Evolutionary conservation across 345 rosid species (phyloP), one percentile per base, ranked within the genome.

Genomic region (Euphorbia lathyris): DNA sequence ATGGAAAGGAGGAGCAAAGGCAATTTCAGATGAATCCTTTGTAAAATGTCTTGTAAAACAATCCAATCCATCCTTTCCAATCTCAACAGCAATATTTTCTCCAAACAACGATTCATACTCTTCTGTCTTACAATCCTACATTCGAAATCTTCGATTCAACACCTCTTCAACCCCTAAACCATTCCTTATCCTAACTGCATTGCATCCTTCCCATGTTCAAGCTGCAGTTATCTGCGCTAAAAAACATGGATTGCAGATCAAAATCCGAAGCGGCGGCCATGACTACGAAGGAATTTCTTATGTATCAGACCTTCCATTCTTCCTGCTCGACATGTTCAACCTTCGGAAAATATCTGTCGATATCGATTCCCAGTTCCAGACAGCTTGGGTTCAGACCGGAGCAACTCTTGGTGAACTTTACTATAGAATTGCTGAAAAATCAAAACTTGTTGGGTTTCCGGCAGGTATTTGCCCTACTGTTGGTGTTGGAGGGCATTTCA

Each of bases 241-340:
- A 10, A 66, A 57, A 19, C 60, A 57, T 25, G 65, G 65, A 0
- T 34, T 66, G 58, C 50, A 58, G 38, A 59, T 73, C 13, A 73
- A 62, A 59, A 53, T 66, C 20, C 38, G 71, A 19, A 66, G 76
- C 29, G 71, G 70, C 10, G 76, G 76, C 3, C 76, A 72, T 48
- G 76, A 72, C 48, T 66, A 66, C 10, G 76, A 73, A 48, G 76
- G 76, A 4, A 22, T 66, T 51, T 73, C 71, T 36, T 73, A 73
- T 36, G 76, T 73, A 8, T 66, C 66, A 0, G 14, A 11, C 0
- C 17, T 30, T 7, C 76, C 76, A 5, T 73, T 65, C n/a, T 38
- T 66, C 34, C 13, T 73, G 17, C 42, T 73, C 17, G 75, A 72
- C 67, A 50, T 72, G 45, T n/a, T 72, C 58, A 72, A 72, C 32